Evolutionary conservation across 1,139 yeast species (phyloP).

Genomic region (Sugiyamaella japonica): DNA sequence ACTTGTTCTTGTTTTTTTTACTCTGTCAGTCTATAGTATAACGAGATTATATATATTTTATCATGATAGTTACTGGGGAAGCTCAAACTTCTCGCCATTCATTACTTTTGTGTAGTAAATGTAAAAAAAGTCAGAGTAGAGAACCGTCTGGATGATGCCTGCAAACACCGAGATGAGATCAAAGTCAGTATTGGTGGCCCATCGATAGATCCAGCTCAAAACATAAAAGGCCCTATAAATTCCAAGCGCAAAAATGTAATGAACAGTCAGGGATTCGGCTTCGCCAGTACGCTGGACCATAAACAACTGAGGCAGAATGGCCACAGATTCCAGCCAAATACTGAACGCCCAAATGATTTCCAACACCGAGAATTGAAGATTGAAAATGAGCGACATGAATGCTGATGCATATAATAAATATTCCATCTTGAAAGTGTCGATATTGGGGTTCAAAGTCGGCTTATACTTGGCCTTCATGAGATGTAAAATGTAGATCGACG

Average conservation of each 20-base stretch:
- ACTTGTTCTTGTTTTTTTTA: neutral
- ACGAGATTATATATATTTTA: too few relatives aligned
- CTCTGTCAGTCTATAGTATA: neutral
- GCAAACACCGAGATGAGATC: conserved; percentile 74
- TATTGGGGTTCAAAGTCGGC: conserved; percentile 53
- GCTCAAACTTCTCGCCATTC: conserved; percentile 76
- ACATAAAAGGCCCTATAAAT: conserved; percentile 83
- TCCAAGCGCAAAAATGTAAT: conserved; percentile 92
- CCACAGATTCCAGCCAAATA: conserved; percentile 72
- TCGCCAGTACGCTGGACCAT: conserved; percentile 88
- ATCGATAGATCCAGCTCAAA: conserved; percentile 94
- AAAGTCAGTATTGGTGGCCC: conserved; percentile 61
- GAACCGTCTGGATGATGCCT: conserved; percentile 79
- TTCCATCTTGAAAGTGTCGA: conserved; percentile 76
- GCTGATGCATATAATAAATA: conserved; percentile 68
- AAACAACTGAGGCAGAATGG: conserved; percentile 88
- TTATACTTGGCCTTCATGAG: conserved; percentile 64
- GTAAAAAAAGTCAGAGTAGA: conserved; percentile 94
- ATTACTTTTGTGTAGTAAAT: conserved; percentile 81
- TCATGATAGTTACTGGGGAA: conserved; percentile 77
- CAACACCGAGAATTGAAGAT: conserved; percentile 58
- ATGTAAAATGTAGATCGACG: conserved; percentile 74
- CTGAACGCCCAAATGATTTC: conserved; percentile 50
- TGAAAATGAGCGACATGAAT: conserved; percentile 62
- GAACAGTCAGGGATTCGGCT: conserved; percentile 83